Base-by-base conservation (phyloP, 2,329 filamentous ascomycete genomes). In the Tympanopsis confertula region DNA sequence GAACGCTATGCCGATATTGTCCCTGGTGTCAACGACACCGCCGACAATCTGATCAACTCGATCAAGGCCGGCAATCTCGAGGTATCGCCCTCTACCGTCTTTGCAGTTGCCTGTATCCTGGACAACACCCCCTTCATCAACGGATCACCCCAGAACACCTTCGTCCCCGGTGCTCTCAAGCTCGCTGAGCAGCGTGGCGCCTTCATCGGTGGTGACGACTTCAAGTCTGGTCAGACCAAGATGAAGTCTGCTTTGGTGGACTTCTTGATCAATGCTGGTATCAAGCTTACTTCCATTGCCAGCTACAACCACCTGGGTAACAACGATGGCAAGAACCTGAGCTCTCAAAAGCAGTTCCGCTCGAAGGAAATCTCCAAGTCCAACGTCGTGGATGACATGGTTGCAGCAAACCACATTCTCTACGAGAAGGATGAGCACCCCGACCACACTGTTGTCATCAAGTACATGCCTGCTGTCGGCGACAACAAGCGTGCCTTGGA, bases 361-460 rank as follows among this genome's bases (percentile, higher is more conserved):
- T 94, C 87, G 65, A 98, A 98, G 77, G 91, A 98, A 68, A 98
- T 98, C 50, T 94, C 86, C 65, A 98, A 98, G 74, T 94, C 86
- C 53, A 98, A 95, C 58, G 91, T 98, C 12, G 91, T 98, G 39
- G 91, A 98, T 58, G 91, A 98, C 69, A 98, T 98, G 91, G 91
- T 98, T 42, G 88, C 86, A 54, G 89, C 91, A 54, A 98, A 98
- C 69, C 69, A 65, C 37, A 79, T 96, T 36, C 73, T 98, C 40
- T 98, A 98, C 71, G 78, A 82, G 63, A 69, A 85, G 53, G 87
- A 81, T 50, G 91, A 98, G 68, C 88, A 96, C 62, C 91, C 91
- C 2, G 88, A 98, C 59, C 91, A 98, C 69, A 93, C 86, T 42
- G 91, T 98, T 42, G 91, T 98, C 50, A 98, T 98, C 78, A 98